These are phyloP conservation scores for Evansstolkia leycettana DNA, from an alignment of 495 filamentous ascomycete genomes.

Conservation along the genomic window DNA sequence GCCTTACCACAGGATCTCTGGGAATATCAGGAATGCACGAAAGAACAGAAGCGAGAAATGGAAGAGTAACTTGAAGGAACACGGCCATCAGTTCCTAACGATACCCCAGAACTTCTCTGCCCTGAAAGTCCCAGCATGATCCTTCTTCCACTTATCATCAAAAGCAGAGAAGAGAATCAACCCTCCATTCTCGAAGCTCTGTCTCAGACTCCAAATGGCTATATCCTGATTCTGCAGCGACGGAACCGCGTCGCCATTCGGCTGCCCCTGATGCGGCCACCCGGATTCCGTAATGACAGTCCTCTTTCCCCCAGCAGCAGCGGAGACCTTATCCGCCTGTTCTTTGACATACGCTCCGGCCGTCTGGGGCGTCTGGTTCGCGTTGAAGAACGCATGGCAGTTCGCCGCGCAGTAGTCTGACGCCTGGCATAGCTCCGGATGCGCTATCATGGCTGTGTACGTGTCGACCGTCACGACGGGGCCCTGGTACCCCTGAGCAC, in stretches of 20 bases:
- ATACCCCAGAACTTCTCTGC: slow-evolving; percentile 70
- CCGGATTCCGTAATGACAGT: slow-evolving; percentile 64
- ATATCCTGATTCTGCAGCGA: slow-evolving; percentile 45
- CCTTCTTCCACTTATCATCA: slow-evolving; percentile 71
- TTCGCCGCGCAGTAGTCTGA: slow-evolving; percentile 76
- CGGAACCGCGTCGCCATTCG: slow-evolving; percentile 55
- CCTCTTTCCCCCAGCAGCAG: slow-evolving; percentile 37
- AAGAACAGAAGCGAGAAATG: too few relatives aligned
- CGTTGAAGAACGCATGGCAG: slow-evolving; percentile 75
- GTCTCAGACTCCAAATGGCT: slow-evolving; percentile 52
- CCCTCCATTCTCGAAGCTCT: slow-evolving; percentile 34
- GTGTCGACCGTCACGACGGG: slow-evolving; percentile 74
- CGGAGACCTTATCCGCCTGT: slow-evolving; percentile 38
- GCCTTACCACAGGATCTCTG: too few relatives aligned
- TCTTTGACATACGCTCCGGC: slow-evolving; percentile 52
- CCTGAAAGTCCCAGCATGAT: slow-evolving; percentile 46
- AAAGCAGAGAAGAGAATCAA: slow-evolving; percentile 63
- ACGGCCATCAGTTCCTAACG: too few relatives aligned
- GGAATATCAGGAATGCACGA: too few relatives aligned
- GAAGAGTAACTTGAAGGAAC: too few relatives aligned
- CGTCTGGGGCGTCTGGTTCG: slow-evolving; percentile 35
- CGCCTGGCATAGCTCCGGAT: slow-evolving; percentile 57
- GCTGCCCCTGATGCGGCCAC: slow-evolving; percentile 58
- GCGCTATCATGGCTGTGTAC: slow-evolving; percentile 47
- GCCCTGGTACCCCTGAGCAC: slow-evolving; percentile 52